Conservation (phyloP, 805 yeast genomes). For the Kodamaea neixiangensis region DNA sequence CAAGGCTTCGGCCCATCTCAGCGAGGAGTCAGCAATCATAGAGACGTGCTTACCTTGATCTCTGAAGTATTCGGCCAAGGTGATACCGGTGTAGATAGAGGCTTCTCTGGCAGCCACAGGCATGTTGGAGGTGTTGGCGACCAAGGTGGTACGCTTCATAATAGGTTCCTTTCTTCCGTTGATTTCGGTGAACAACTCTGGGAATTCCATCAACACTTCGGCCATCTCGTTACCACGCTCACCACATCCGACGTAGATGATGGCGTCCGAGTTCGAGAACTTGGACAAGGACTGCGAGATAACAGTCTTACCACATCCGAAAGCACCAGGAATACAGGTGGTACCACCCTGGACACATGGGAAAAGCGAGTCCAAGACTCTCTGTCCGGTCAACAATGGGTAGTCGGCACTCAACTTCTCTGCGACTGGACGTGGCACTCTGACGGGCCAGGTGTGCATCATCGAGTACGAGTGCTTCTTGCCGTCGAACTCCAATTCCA, state of each 20-base stretch:
- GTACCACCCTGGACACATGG: conserved; percentile 99
- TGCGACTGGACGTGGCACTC: conserved; percentile 98
- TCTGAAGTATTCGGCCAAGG: conserved; percentile 98
- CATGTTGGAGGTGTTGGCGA: conserved; percentile 98
- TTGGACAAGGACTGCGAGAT: conserved; percentile 97
- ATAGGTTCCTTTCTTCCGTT: conserved; percentile 96
- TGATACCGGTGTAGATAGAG: conserved; percentile 97
- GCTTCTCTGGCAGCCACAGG: conserved; percentile 99
- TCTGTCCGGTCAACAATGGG: conserved; percentile 97
- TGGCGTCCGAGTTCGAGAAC: conserved; percentile 95
- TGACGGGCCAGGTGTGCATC: conserved; percentile 99
- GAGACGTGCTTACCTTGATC: conserved; percentile 99
- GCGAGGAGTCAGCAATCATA: conserved; percentile 99
- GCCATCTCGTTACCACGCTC: conserved; percentile 99
- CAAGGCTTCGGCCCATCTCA: conserved; percentile 99
- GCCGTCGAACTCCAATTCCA: conserved; percentile 96
- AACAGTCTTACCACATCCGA: conserved; percentile 99
- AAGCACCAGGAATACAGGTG: conserved; percentile 99
- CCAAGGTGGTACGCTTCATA: conserved; percentile 97
- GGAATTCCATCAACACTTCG: conserved; percentile 99
- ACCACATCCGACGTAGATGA: conserved; percentile 93
- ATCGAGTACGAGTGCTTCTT: conserved; percentile 75
- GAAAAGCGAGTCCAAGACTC: conserved; percentile 96
- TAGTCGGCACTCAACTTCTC: conserved; percentile 90
- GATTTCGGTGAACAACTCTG: conserved; percentile 89